These are phyloP conservation scores for Huntiella omanensis DNA, from an alignment of 2,329 filamentous ascomycete species.

Conservation along the genomic window DNA sequence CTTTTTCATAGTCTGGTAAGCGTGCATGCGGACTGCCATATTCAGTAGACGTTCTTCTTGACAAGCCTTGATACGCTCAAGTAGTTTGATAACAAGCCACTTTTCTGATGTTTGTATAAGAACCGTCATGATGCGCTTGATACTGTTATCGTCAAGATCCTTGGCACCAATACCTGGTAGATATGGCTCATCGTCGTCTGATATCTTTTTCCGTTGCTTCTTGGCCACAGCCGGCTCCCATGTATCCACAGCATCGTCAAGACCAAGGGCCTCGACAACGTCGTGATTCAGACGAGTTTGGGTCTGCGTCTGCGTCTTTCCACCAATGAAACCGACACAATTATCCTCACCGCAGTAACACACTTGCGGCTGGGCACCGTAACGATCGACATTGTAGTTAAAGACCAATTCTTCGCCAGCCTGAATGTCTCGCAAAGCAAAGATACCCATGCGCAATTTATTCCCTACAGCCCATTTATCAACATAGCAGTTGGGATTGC, in stretches of 20 bases:
- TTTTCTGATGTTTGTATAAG: slow-evolving; percentile 98
- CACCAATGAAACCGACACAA: slow-evolving; percentile 90
- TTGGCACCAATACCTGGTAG: slow-evolving; percentile 73
- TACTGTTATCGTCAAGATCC: slow-evolving; percentile 61
- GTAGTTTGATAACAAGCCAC: slow-evolving; percentile 93
- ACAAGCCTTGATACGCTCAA: slow-evolving; percentile 71
- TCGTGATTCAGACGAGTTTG: slow-evolving; percentile 79
- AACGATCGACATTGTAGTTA: slow-evolving; percentile 98
- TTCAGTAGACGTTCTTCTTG: slow-evolving; percentile 75
- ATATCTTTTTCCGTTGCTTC: slow-evolving; percentile 83
- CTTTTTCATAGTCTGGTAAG: slow-evolving; percentile 84
- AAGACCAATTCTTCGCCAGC: slow-evolving; percentile 92
- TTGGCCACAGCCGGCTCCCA: slow-evolving; percentile 85
- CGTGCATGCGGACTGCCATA: slow-evolving; percentile 87
- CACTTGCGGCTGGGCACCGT: slow-evolving; percentile 87
- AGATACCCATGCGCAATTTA: slow-evolving; percentile 97
- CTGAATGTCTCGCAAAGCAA: slow-evolving; percentile 67
- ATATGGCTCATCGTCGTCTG: slow-evolving; percentile 87
- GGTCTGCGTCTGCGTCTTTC: slow-evolving; percentile 91
- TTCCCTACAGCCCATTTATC: slow-evolving; percentile 98
- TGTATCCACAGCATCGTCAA: slow-evolving; percentile 64
- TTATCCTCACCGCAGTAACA: slow-evolving; percentile 93
- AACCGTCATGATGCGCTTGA: slow-evolving; percentile 88
- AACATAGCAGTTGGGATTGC: slow-evolving; percentile 96
- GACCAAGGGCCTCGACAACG: slow-evolving; percentile 86